These are phyloP conservation scores for Crotalaria pallida DNA, from an alignment of 306 rosid genomes.

Conservation along the genomic window DNA sequence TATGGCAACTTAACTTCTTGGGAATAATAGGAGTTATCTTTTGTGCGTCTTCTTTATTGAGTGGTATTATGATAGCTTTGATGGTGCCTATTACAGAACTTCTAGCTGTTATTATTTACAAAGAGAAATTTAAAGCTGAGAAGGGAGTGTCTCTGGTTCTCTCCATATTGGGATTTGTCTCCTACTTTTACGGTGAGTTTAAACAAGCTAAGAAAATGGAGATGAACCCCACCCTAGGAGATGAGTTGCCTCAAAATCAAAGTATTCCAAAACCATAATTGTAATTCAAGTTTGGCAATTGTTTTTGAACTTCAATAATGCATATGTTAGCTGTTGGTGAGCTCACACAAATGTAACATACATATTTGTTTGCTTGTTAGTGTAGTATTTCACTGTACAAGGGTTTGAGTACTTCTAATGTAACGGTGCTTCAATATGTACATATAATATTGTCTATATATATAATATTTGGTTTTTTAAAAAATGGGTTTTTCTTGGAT, in stretches of 20 bases:
- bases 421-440: no score
- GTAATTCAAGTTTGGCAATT: not conserved
- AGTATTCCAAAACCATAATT: not conserved
- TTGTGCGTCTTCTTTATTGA: not conserved
- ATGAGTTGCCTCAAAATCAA: not conserved
- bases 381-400: no score
- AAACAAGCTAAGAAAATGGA: not conserved
- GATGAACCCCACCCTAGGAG: not conserved
- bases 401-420: no score
- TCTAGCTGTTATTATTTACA: constrained; percentile 32
- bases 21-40: constrained; percentile 21
- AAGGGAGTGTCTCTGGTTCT: constrained; percentile 46
- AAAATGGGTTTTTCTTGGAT: no score
- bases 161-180: constrained; percentile 30
- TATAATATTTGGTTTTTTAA: no score
- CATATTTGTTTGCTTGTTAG: no score
- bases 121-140: constrained; percentile 40
- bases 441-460: no score
- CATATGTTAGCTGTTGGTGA: no score
- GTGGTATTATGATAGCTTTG: not conserved
- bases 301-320: not conserved
- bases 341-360: no score
- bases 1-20: constrained; percentile 54
- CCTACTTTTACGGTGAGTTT: not conserved
- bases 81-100: not conserved